Evolutionary conservation across 176 grass and related monocot genomes (phyloP), one percentile per base, ranked within the genome.

Genomic region (Triticum aestivum): DNA sequence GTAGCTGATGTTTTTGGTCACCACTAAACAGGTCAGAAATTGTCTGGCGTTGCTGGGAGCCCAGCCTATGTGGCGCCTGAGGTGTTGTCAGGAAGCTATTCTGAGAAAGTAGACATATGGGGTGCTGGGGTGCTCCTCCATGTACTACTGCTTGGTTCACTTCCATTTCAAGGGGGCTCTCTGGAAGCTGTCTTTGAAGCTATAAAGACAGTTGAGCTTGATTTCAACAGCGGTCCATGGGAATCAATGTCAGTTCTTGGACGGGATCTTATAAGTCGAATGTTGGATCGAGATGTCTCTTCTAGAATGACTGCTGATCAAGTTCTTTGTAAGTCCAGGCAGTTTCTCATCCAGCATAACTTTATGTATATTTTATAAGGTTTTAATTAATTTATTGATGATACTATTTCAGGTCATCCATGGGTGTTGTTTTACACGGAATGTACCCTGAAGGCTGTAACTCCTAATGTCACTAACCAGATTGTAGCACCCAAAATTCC

Each of bases 21-120:
- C 62, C 33, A 76, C 79, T 51, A 24, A 34, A 66, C 91, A 99
- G 97, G 97, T 90, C 97, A 99, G 79, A 94, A 85, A 86, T 80
- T 99, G 47, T 93, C 87, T 72, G 97, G 97, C 12, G 69, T 93
- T 88, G 92, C 92, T 74, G 97, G 97, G 33, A 99, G 97, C 83
- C 94, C 94, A 26, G 97, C 94, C 49, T 99, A 99, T 92, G 97
- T 99, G 11, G 94, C 94, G 2, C 97, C 97, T 56, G 97, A 97
- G 84, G 97, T 99, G 81, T 87, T 99, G 58, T 88, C 85, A 13
- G 97, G 97, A 73, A 65, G 79, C 49, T 99, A 99, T 77, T 90
- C 85, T 54, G 97, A 99, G 86, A 94, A 99, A 80, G 92, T 92
- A 44, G 97, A 99, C 82, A 93, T 99, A 73, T 99, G 97, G 97